Percentiles rank a stretch among this genome's conserved stretches.
Conservation (phyloP, 2,329 filamentous ascomycete genomes). For the Ophiostoma tasmaniense region DNA sequence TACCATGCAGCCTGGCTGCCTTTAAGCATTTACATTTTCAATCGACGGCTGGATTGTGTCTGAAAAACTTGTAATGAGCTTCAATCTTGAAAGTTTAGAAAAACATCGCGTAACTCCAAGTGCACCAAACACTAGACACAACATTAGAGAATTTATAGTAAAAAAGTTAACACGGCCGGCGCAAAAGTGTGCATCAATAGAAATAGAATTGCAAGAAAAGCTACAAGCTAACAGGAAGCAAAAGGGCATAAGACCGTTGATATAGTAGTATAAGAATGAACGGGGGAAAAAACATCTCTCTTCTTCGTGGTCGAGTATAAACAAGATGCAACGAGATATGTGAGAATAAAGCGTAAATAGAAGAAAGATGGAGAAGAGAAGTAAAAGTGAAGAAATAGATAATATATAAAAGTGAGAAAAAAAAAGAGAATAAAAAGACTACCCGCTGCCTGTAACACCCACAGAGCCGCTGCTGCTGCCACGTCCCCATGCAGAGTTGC, state of each 20-base stretch:
- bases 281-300: not conserved
- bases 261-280: not conserved
- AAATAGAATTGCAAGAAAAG: not conserved
- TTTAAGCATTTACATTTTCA: not conserved
- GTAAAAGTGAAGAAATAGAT: not conserved
- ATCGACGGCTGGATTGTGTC: not conserved
- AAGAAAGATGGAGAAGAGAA: not conserved
- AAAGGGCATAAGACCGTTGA: not conserved
- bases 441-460: constrained; percentile 40
- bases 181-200: not conserved
- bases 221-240: not conserved
- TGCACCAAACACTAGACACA: not conserved
- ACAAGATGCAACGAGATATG: not conserved
- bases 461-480: constrained; percentile 41
- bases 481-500: constrained; percentile 47
- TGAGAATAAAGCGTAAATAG: not conserved
- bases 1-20: not conserved
- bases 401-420: no score
- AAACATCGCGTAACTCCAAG: not conserved
- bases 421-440: constrained; percentile 14
- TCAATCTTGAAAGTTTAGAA: not conserved
- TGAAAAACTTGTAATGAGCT: not conserved
- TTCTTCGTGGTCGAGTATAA: not conserved
- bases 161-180: no score
- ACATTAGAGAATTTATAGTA: no score